phyloP scores from a whole-genome alignment of 305 asterid genomes.

The Solanum hybrid region DNA sequence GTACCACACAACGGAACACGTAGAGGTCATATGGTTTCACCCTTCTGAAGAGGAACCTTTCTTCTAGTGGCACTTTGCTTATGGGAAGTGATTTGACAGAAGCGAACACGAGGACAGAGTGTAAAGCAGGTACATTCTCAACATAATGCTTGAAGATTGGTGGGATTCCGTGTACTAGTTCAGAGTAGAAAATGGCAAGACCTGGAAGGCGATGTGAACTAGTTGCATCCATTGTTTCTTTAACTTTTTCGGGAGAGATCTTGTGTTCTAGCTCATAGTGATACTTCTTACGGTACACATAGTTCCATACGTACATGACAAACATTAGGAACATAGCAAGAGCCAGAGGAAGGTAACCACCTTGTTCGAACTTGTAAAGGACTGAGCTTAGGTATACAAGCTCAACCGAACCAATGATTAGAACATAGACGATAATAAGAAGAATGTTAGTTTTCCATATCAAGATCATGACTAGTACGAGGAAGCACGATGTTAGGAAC shows the following conservation, averaged over 20 bases:
- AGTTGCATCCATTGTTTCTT: conserved; percentile 17
- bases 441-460: conserved; percentile 56
- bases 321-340: conserved; percentile 36
- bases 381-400: conserved; percentile 37
- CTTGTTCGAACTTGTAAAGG: conserved; percentile 50
- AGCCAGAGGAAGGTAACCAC: conserved; percentile 52
- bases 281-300: conserved; percentile 36
- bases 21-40: conserved; percentile 31
- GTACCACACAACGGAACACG: conserved; percentile 49
- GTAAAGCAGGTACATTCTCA: conserved; percentile 46
- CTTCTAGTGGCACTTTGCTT: conserved; percentile 44
- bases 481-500: conserved; percentile 40
- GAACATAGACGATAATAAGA: conserved; percentile 17
- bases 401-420: conserved; percentile 28
- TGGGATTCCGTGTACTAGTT: conserved; percentile 62
- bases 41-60: conserved; percentile 47
- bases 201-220: conserved; percentile 33
- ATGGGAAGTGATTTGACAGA: conserved; percentile 55
- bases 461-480: conserved; percentile 38
- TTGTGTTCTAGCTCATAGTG: conserved; percentile 41
- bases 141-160: conserved; percentile 62
- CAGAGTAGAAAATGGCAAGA: conserved; percentile 59
- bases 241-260: conserved; percentile 23
- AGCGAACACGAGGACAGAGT: conserved; percentile 44
- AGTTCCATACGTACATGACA: conserved; percentile 49